phyloP scores from a whole-genome alignment of 2,329 filamentous ascomycete species.

The Penicillium sp. region DNA sequence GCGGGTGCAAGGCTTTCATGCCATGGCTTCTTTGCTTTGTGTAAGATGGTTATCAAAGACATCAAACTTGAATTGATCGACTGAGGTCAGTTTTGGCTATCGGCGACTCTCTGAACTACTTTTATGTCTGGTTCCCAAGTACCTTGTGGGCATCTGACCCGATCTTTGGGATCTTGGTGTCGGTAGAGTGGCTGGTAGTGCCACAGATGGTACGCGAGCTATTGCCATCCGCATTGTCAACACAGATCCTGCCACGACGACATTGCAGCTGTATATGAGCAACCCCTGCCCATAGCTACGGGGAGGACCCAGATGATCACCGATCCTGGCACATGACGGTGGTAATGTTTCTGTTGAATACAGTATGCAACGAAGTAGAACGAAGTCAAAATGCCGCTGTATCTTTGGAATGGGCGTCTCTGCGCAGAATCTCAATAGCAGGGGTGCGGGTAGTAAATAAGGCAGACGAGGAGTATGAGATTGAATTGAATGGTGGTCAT shows the following conservation, averaged over 20 bases:
- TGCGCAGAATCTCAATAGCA: too few relatives aligned
- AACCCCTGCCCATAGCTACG: background rate
- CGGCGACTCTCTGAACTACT: slow-evolving; percentile 13
- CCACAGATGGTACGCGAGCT: background rate
- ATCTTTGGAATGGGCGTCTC: too few relatives aligned
- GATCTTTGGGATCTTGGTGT: slow-evolving; percentile 15
- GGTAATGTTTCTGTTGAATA: background rate
- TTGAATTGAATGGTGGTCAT: too few relatives aligned
- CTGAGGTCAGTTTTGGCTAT: slow-evolving; percentile 13
- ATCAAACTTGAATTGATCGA: slow-evolving; percentile 8
- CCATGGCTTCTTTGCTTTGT: background rate
- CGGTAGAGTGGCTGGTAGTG: slow-evolving; percentile 5
- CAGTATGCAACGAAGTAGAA: background rate
- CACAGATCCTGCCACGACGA: background rate
- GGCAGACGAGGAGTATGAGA: too few relatives aligned
- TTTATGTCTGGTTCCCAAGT: slow-evolving; percentile 23
- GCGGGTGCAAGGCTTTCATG: background rate
- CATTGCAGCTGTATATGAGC: background rate
- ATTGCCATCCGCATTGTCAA: background rate
- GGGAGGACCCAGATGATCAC: background rate
- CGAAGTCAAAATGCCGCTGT: too few relatives aligned
- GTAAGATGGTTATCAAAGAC: background rate
- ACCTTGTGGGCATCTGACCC: slow-evolving; percentile 28
- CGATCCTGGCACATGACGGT: background rate
- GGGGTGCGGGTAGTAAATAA: too few relatives aligned